A percentile compares a stretch with the other conserved stretches of the same genome.
Conservation (phyloP, 768 basidiomycete genomes). For the Butyriboletus loyo region DNA sequence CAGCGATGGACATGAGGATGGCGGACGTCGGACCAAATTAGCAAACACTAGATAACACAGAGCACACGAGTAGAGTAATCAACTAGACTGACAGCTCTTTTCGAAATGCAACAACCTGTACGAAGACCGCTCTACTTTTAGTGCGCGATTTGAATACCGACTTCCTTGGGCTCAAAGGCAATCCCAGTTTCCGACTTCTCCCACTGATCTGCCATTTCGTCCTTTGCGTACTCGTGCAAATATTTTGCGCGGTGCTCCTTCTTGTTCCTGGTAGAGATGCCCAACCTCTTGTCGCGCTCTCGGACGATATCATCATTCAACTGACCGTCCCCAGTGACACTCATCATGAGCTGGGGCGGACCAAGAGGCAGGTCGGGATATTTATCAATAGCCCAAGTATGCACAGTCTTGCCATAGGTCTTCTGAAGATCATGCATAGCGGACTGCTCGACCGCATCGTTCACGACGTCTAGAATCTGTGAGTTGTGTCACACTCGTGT, state of each 20-base stretch:
- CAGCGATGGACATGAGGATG: constrained; percentile 34
- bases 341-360: constrained; percentile 47
- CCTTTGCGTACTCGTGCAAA: constrained; percentile 37
- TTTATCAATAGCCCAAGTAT: constrained; percentile 39
- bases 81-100: neutral
- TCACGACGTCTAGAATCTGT: constrained; percentile 21
- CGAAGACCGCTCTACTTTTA: neutral
- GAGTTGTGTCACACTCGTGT: neutral
- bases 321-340: constrained; percentile 39
- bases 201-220: constrained; percentile 38
- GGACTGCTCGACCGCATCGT: constrained; percentile 37
- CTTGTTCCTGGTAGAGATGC: constrained; percentile 36
- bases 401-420: constrained; percentile 46
- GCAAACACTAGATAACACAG: neutral
- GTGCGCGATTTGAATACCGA: constrained; percentile 12
- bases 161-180: constrained; percentile 32
- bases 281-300: constrained; percentile 33
- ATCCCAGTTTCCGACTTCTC: constrained; percentile 34
- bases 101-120: neutral
- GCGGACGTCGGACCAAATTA: constrained; percentile 4
- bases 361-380: constrained; percentile 43
- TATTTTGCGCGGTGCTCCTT: constrained; percentile 35
- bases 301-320: constrained; percentile 29
- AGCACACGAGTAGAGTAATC: constrained; percentile 3
- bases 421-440: constrained; percentile 44